These are phyloP conservation scores for Cordyceps javanica DNA, from an alignment of 2,329 filamentous ascomycete genomes.

Conservation along the genomic window DNA sequence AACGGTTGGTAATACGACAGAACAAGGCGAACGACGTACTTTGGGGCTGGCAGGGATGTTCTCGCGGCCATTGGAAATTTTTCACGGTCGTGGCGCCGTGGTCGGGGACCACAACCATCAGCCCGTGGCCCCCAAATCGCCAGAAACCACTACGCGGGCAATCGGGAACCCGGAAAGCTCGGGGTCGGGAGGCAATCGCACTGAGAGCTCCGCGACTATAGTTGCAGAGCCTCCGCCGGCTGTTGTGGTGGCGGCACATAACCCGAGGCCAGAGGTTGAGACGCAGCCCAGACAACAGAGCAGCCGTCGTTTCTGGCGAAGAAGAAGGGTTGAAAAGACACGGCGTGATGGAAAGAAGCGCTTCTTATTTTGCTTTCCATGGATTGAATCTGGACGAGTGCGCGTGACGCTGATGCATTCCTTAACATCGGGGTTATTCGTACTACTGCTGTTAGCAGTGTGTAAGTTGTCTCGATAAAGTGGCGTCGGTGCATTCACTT, in stretches of 20 bases:
- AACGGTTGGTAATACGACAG: not conserved
- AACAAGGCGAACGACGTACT: not conserved
- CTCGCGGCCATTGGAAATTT: not conserved
- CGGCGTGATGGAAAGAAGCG: constrained; percentile 21
- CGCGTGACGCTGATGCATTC: constrained; percentile 53
- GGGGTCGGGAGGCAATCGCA: constrained; percentile 15
- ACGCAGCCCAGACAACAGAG: not conserved
- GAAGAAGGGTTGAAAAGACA: not conserved
- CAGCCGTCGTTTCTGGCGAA: not conserved
- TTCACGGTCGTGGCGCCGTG: not conserved
- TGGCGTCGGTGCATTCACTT: too few relatives aligned
- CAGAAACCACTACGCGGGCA: not conserved
- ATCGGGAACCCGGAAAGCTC: not conserved
- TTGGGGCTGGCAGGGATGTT: not conserved
- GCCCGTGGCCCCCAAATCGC: constrained; percentile 8
- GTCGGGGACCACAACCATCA: constrained; percentile 22
- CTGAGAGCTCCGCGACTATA: not conserved
- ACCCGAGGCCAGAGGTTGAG: not conserved
- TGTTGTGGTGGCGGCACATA: not conserved
- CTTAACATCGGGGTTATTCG: constrained; percentile 58
- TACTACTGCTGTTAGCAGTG: constrained; percentile 52
- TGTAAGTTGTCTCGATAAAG: constrained; percentile 52
- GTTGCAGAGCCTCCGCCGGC: not conserved
- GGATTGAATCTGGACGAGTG: constrained; percentile 47
- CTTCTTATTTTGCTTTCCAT: constrained; percentile 51